phyloP scores from a whole-genome alignment of 2,329 filamentous ascomycete genomes.

The Trichoderma hamatum region DNA sequence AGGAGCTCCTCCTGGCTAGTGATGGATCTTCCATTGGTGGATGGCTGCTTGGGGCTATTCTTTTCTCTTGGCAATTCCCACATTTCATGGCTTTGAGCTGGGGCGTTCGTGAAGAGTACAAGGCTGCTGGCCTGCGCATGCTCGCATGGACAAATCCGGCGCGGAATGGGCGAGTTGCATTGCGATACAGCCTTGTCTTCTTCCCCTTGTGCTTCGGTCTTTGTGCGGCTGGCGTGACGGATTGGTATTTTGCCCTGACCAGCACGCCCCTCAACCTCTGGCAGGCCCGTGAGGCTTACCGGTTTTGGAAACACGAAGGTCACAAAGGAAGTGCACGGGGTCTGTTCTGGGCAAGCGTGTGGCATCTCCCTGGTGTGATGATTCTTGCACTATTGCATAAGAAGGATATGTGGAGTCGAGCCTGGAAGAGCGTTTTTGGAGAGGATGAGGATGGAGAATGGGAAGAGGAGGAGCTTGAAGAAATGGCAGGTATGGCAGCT shows the following conservation, averaged over 20 bases:
- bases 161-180: constrained; percentile 81
- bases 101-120: constrained; percentile 88
- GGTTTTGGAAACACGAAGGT: constrained; percentile 79
- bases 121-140: constrained; percentile 68
- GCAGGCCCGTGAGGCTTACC: constrained; percentile 77
- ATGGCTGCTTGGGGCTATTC: constrained; percentile 81
- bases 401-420: constrained; percentile 84
- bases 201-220: constrained; percentile 83
- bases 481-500: constrained; percentile 44
- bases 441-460: constrained; percentile 55
- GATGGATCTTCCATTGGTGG: constrained; percentile 71
- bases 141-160: constrained; percentile 85
- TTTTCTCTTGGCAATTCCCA: constrained; percentile 97
- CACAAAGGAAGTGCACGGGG: constrained; percentile 78
- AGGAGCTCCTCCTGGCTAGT: constrained; percentile 71
- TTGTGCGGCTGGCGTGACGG: constrained; percentile 78
- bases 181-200: constrained; percentile 84
- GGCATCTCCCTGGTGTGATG: constrained; percentile 89
- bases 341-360: constrained; percentile 96
- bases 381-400: constrained; percentile 91
- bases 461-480: constrained; percentile 58
- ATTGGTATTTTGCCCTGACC: constrained; percentile 80
- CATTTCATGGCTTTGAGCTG: constrained; percentile 96
- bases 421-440: constrained; percentile 72
- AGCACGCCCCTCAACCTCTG: constrained; percentile 83